These are phyloP conservation scores for Polygonum maritimum DNA, from an alignment of 148 eudicot genomes.

Conservation along the genomic window DNA sequence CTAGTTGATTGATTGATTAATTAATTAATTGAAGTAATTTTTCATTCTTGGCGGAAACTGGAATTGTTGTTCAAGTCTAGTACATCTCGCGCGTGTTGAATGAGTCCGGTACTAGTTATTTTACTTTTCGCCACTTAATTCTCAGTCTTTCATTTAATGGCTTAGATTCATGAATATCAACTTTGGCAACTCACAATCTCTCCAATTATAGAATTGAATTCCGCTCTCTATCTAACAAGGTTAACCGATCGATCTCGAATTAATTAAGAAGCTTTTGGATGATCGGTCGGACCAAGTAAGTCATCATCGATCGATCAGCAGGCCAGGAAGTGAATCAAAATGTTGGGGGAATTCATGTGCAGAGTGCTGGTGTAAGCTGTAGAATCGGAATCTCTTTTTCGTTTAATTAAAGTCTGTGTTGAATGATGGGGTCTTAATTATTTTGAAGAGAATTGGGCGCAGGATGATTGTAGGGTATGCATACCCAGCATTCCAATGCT, in stretches of 20 bases:
- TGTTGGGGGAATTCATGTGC: conserved; percentile 72
- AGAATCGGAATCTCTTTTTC: background rate
- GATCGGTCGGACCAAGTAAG: background rate
- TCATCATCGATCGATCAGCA: background rate
- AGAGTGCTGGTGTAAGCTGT: conserved; percentile 58
- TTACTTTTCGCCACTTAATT: background rate
- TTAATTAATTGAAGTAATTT: background rate
- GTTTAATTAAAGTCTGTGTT: background rate
- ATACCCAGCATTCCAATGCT: conserved; percentile 92
- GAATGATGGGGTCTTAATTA: background rate
- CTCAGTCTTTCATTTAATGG: background rate
- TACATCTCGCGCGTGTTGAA: background rate
- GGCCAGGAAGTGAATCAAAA: conserved; percentile 13
- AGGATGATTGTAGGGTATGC: conserved; percentile 87
- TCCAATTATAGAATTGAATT: background rate
- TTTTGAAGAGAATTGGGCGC: background rate
- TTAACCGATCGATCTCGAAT: background rate
- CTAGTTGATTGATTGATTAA: background rate
- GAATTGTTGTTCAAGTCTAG: background rate
- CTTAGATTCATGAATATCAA: background rate
- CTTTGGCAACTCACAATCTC: background rate
- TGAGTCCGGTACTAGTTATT: background rate
- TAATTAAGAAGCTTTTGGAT: background rate
- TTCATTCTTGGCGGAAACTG: background rate
- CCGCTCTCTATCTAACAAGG: background rate